These are phyloP conservation scores for Colletotrichum orbiculare DNA, from an alignment of 2,329 filamentous ascomycete genomes.

Conservation along the genomic window DNA sequence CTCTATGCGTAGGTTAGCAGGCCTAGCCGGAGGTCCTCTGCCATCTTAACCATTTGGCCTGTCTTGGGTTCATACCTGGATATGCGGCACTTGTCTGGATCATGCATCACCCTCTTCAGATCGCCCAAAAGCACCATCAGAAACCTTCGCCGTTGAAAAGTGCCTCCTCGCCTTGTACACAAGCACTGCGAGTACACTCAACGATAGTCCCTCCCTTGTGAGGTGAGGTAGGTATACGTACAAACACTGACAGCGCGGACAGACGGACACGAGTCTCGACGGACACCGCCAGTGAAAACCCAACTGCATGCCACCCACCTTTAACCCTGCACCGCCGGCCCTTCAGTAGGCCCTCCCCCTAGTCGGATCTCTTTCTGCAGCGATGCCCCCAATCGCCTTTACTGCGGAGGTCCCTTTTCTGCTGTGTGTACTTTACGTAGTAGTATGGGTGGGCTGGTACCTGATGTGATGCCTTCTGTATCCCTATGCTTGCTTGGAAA, in stretches of 20 bases:
- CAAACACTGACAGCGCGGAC: not conserved
- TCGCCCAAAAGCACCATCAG: no score
- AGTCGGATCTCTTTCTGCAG: slow-evolving; percentile 14
- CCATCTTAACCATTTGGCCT: no score
- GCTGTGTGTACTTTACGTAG: not conserved
- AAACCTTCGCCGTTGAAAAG: no score
- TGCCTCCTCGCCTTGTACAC: no score
- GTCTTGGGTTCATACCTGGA: no score
- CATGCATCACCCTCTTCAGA: no score
- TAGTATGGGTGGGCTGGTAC: no score
- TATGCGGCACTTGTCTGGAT: no score
- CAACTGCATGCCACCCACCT: slow-evolving; percentile 4
- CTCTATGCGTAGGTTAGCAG: no score
- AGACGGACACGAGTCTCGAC: slow-evolving; percentile 21
- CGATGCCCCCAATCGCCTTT: not conserved
- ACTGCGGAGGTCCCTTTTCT: not conserved
- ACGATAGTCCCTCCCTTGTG: slow-evolving; percentile 6
- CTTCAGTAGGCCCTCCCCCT: not conserved
- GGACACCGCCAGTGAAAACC: slow-evolving; percentile 4
- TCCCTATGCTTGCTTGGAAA: slow-evolving; percentile 17
- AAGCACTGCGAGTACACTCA: not conserved
- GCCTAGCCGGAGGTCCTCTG: no score
- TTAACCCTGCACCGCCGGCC: slow-evolving; percentile 13
- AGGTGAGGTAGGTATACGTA: not conserved
- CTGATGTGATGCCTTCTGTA: slow-evolving; percentile 17